phyloP scores from a whole-genome alignment of 768 basidiomycete genomes.

The Plicaturopsis crispa region DNA sequence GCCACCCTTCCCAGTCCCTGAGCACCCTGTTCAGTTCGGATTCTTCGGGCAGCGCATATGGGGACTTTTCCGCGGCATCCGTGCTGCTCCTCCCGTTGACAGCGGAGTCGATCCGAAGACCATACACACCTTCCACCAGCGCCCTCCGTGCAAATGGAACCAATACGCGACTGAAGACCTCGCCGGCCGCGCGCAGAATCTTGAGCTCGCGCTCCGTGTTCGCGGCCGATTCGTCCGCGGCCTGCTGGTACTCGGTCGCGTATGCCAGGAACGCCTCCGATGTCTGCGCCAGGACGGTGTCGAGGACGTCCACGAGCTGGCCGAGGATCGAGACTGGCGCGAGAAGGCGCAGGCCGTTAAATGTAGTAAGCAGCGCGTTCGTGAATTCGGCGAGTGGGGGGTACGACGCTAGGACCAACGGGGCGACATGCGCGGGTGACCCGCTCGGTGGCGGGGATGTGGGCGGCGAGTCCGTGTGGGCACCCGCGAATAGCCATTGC shows the following conservation, averaged over 20 bases:
- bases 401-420: constrained; percentile 63
- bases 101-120: constrained; percentile 17
- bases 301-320: constrained; percentile 43
- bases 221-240: constrained; percentile 19
- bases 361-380: constrained; percentile 63
- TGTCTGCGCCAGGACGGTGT: constrained; percentile 37
- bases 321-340: constrained; percentile 57
- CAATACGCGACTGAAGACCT: constrained; percentile 53
- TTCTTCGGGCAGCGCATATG: not conserved
- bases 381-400: constrained; percentile 67
- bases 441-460: constrained; percentile 16
- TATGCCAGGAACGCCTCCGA: constrained; percentile 43
- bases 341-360: constrained; percentile 79
- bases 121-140: constrained; percentile 71
- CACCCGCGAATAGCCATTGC: constrained; percentile 14
- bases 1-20: constrained; percentile 27
- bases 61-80: constrained; percentile 4
- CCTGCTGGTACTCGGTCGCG: constrained; percentile 9
- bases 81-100: constrained; percentile 13
- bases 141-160: constrained; percentile 69
- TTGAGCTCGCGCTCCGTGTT: constrained; percentile 20
- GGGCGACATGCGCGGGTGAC: constrained; percentile 54
- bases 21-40: constrained; percentile 8
- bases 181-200: constrained; percentile 38
- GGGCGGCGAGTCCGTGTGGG: constrained; percentile 12